Evolutionary conservation across 495 filamentous ascomycete species (phyloP), one percentile per base, ranked within the genome.

Genomic region (Lasiosphaeris hirsuta): DNA sequence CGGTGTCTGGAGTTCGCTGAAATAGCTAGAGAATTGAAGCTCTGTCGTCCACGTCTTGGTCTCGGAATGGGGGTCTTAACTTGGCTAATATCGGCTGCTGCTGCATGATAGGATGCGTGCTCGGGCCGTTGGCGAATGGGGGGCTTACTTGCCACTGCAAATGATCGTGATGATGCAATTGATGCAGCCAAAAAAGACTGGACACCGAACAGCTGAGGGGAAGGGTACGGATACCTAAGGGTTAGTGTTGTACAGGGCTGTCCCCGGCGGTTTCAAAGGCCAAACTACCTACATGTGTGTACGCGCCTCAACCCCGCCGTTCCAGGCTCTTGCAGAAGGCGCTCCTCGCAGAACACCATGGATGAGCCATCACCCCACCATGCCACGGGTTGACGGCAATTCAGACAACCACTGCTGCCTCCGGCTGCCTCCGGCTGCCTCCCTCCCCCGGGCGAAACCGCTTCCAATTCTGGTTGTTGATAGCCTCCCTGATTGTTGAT

Each of bases 121-220:
- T 23, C 11, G 9, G 33, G 17, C n/a, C 23, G 41, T 13, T 37
- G 42, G 53, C 53, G 53, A 55, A 55, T 55, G 42, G 17, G 51
- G 19, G 30, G 23, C 23, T 7, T 19, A 40, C n/a, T 23, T 34
- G 38, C 19, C 5, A 33, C n/a, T 7, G 33, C 52, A 47, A 36
- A 19, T 40, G 46, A 17, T 23, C 30, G 52, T 23, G 49, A 55
- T 55, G 53, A 55, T 55, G 53, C 53, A 55, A 55, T 55, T 13
- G 53, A 55, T 35, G 42, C 43, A 23, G 41, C 7, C 41, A 46
- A 33, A 36, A 18, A 11, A 44, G 36, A 39, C 53, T 55, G 30
- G 52, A 55, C 23, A 5, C 23, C 23, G 23, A 45, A 55, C 52
- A 34, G 52, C 14, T n/a, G 42, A 55, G 53, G 53, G 40, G 52